Evolutionary conservation across 495 filamentous ascomycete genomes (phyloP), one percentile per base, ranked within the genome.

Genomic region (Pseudomonodictys pantanalensis): DNA sequence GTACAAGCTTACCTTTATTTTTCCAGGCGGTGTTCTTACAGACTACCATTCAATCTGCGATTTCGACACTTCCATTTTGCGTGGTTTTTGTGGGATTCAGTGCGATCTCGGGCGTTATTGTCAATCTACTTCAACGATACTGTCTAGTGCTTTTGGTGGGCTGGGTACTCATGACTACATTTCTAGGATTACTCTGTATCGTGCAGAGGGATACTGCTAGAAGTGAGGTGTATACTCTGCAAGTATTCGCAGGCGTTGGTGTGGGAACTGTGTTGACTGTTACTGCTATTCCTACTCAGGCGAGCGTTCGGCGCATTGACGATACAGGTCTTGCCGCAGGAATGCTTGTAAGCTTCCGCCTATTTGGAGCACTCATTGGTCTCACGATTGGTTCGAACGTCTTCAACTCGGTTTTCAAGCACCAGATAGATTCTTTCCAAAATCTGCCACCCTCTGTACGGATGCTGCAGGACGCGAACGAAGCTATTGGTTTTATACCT

Each of bases 1-100:
- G 30, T 77, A 76, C 58, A 20, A 73, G 0, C 75, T n/a, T n/a
- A n/a, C n/a, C 74, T 1, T 41, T 76, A 6, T 71, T 71, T 33
- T 76, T 69, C 60, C 71, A 77, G 50, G 67, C 74, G 2, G 70
- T 75, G 1, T 48, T 62, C 39, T 60, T 73, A 5, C 58, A 75
- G 10, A 61, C 64, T 1, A 56, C 71, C 0, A 49, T 60, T 1
- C 38, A 22, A 28, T 33, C 58, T 15, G 58, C 52, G 4, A 33
- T 62, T 5, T 22, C 22, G 8, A 44, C 42, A 10, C 44, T 56
- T 4, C 58, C 58, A 10, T 5, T 49, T 4, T 42, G 58, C 44
- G 29, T 47, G 44, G 10, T 51, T 50, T 25, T 58, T n/a, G 24
- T 75, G 3, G 52, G 58, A 9, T 24, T 68, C 32, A 58, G 52